Conservation (phyloP, 148 eudicot species). For the Chenopodium suecicum region DNA sequence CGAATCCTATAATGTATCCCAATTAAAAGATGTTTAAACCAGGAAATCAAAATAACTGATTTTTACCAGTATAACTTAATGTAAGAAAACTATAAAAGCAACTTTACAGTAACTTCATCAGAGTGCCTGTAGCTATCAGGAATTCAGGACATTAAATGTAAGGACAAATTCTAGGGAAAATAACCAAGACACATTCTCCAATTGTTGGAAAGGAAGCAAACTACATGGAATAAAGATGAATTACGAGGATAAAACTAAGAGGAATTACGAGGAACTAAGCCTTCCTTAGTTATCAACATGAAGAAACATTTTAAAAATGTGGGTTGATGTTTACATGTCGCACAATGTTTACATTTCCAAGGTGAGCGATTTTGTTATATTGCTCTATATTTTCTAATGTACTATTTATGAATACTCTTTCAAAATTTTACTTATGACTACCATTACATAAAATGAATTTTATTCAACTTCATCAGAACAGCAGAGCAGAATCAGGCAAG, state of each 20-base stretch:
- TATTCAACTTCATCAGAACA: neutral
- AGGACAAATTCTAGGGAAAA: neutral
- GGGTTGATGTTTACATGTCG: neutral
- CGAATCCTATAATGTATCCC: neutral
- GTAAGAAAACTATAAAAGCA: neutral
- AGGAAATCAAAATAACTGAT: neutral
- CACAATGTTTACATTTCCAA: neutral
- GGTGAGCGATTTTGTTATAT: neutral
- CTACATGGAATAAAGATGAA: neutral
- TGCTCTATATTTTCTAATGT: neutral
- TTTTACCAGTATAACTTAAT: neutral
- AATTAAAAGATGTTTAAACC: neutral
- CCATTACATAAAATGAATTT: neutral
- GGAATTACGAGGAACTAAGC: neutral
- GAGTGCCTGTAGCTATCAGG: neutral
- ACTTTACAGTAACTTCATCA: neutral
- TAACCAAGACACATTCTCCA: neutral
- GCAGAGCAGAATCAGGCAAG: slow-evolving; percentile 5
- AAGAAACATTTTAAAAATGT: neutral
- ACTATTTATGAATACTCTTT: neutral
- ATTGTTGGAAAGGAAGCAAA: slow-evolving; percentile 3
- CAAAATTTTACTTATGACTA: neutral
- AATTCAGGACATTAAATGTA: neutral
- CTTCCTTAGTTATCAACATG: neutral
- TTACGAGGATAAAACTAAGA: too few species aligned